Conservation (phyloP, 208 protist genomes). For the Leishmania mexicana region DNA sequence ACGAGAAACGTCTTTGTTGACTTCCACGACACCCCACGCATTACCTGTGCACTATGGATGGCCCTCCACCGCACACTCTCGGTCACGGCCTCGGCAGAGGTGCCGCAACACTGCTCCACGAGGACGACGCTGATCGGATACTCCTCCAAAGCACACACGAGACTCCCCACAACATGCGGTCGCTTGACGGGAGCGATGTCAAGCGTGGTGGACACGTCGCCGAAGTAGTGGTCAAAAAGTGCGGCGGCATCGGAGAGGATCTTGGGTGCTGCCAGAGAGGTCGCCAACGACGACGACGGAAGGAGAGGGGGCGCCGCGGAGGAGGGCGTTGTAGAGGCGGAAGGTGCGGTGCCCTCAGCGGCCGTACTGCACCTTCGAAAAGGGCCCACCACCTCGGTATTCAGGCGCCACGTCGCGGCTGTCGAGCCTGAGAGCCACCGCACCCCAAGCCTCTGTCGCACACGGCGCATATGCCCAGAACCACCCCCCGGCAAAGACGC, state of each 20-base stretch:
- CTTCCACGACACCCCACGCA: neutral
- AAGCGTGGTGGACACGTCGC: slow-evolving; percentile 22
- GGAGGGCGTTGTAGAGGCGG: neutral
- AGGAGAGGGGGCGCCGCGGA: neutral
- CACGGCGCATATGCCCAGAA: neutral
- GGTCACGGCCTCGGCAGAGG: slow-evolving; percentile 15
- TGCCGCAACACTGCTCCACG: slow-evolving; percentile 24
- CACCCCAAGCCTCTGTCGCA: neutral
- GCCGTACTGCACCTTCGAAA: neutral
- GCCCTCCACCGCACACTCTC: slow-evolving; percentile 14
- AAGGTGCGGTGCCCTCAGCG: neutral
- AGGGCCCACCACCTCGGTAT: neutral
- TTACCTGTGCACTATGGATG: neutral
- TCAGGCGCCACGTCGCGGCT: neutral
- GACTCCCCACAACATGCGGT: slow-evolving; percentile 24
- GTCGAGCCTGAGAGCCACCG: neutral
- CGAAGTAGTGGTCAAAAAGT: slow-evolving; percentile 11
- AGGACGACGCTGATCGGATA: slow-evolving; percentile 18
- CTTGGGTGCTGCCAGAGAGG: neutral
- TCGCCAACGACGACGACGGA: neutral
- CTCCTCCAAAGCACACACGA: slow-evolving; percentile 22
- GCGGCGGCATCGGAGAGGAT: neutral
- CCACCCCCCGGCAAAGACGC: neutral
- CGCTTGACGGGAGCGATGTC: slow-evolving; percentile 30
- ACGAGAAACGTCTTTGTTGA: slow-evolving; percentile 14